Evolutionary conservation across 805 yeast species (phyloP), one percentile per base, ranked within the genome.

Genomic region (Hanseniaspora vineae): DNA sequence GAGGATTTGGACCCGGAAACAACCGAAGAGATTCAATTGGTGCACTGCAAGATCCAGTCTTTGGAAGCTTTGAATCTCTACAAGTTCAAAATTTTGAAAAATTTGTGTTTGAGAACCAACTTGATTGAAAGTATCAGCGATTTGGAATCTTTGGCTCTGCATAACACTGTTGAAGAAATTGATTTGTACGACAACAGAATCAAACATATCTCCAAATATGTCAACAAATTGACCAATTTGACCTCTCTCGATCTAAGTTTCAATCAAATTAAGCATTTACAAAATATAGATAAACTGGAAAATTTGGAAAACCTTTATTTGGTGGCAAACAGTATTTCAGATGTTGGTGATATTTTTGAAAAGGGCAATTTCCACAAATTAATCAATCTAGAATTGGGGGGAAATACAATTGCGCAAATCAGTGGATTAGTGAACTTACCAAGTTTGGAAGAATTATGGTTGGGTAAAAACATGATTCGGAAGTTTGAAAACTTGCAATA

Each of bases 101-200:
- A 70, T 4, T 66, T 90, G 18, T 82, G 88, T 51, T 69, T 92
- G 50, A 76, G 98, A 59, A 95, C 88, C 58, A 92, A 92, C 62
- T 67, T 87, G 53, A 69, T 92, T 39, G 80, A 83, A 31, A 75
- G 82, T n/a, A 71, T 89, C 37, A 73, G 78, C 42, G 88, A 79
- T 10, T 67, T 90, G 17, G 88, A 88, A 49, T 67, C 66, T 12
- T 58, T 83, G 10, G 76, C 77, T 15, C 69, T 66, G 39, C 77
- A 72, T 1, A 45, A 44, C 18, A 69, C 71, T 0, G 56, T 92
- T 55, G 84, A 77, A 53, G 92, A 87, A 51, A 66, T 92, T 50
- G 98, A 92, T 63, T 70, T 89, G 32, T 92, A 92, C 61, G 98
- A 92, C 65, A 92, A 92, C 65, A 70, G 95, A 55, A 83, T 92